Conservation (phyloP, 148 eudicot genomes). For the Nepenthes gracilis region DNA sequence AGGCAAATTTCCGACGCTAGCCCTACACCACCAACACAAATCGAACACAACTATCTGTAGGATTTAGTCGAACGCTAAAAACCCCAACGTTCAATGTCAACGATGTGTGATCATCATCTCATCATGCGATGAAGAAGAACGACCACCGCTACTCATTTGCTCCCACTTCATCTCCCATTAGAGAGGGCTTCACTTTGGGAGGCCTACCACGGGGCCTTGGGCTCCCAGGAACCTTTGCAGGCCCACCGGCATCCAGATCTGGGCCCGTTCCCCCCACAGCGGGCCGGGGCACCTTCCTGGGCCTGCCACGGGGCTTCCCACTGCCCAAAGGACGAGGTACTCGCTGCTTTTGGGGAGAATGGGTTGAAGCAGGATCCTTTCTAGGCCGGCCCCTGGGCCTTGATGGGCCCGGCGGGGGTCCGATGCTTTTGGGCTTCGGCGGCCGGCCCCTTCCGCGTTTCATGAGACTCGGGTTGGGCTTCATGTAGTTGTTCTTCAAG, state of each 20-base stretch:
- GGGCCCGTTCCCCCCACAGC: constrained; percentile 1
- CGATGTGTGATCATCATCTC: background rate
- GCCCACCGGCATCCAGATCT: background rate
- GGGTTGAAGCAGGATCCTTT: constrained; percentile 16
- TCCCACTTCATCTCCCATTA: constrained; percentile 12
- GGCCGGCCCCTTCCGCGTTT: constrained; percentile 41
- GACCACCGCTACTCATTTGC: constrained; percentile 4
- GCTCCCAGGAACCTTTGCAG: background rate
- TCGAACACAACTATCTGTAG: background rate
- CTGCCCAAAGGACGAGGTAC: background rate
- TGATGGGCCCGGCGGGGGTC: background rate
- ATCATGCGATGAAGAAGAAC: background rate
- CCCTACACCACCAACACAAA: no score
- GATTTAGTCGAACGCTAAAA: background rate
- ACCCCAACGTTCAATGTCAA: background rate
- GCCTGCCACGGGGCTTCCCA: constrained; percentile 11
- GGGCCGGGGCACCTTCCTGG: background rate
- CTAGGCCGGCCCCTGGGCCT: constrained; percentile 27
- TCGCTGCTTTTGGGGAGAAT: constrained; percentile 6
- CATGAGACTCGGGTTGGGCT: constrained; percentile 32
- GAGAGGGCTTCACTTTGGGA: constrained; percentile 23
- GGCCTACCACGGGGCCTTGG: constrained; percentile 26
- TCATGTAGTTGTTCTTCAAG: constrained; percentile 43
- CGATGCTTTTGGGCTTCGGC: constrained; percentile 30
- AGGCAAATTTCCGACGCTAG: no score